Conservation (phyloP, 805 yeast genomes). For the Wickerhamiella hasegawae region DNA sequence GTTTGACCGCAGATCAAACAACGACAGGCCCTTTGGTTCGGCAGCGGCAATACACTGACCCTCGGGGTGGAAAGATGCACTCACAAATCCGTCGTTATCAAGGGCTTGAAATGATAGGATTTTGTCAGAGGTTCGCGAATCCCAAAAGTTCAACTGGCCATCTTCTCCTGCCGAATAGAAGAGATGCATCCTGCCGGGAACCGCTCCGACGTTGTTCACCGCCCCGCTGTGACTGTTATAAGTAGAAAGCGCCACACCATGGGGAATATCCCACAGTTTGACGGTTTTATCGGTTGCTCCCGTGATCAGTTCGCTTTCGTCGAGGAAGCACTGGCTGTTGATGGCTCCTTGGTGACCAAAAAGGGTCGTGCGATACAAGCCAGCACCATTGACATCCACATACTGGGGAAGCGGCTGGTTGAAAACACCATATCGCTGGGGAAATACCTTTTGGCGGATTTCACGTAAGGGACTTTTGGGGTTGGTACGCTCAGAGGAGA, state of each 20-base stretch:
- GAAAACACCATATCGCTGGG: neutral
- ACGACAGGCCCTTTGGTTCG: neutral
- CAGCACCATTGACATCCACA: neutral
- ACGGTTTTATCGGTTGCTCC: slow-evolving; percentile 8
- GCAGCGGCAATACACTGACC: slow-evolving; percentile 5
- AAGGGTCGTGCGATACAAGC: slow-evolving; percentile 5
- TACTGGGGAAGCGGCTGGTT: neutral
- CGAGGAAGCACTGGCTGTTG: slow-evolving; percentile 6
- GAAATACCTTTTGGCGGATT: neutral
- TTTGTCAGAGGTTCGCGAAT: slow-evolving; percentile 3
- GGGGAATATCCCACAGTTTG: slow-evolving; percentile 71
- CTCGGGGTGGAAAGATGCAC: slow-evolving; percentile 6
- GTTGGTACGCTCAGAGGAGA: neutral
- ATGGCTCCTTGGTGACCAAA: slow-evolving; percentile 10
- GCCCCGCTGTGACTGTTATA: slow-evolving; percentile 92
- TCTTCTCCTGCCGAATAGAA: slow-evolving; percentile 8
- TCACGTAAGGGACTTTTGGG: neutral
- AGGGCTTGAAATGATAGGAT: slow-evolving; percentile 1
- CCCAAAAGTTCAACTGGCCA: slow-evolving; percentile 10
- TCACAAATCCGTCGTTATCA: too few relatives aligned
- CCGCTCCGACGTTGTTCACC: slow-evolving; percentile 78
- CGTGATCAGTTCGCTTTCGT: slow-evolving; percentile 4
- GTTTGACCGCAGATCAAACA: slow-evolving; percentile 10
- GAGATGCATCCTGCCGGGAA: slow-evolving; percentile 18
- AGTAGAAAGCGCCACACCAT: slow-evolving; percentile 80